phyloP scores from a whole-genome alignment of 805 yeast genomes.

The Spathaspora passalidarum region DNA sequence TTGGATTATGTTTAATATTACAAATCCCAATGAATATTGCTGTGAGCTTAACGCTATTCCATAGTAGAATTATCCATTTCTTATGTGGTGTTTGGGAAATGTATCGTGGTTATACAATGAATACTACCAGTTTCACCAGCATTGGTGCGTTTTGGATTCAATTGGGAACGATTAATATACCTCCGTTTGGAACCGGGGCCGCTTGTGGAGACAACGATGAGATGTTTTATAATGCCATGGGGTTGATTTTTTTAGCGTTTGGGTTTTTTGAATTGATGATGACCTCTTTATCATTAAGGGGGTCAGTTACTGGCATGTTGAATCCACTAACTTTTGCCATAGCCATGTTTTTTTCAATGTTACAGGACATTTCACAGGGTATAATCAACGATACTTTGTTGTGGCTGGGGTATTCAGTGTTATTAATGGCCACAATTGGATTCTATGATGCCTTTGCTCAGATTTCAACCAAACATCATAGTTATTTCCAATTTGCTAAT shows the following conservation, averaged over 20 bases:
- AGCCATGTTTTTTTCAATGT: neutral
- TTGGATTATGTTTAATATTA: neutral
- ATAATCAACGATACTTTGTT: neutral
- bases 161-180: conserved; percentile 55
- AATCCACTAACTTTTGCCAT: neutral
- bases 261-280: conserved; percentile 55
- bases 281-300: conserved; percentile 21
- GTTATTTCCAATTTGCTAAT: neutral
- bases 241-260: conserved; percentile 62
- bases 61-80: conserved; percentile 59
- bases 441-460: conserved; percentile 3
- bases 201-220: conserved; percentile 46
- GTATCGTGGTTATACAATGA: conserved; percentile 61
- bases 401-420: neutral
- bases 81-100: conserved; percentile 68
- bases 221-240: conserved; percentile 49
- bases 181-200: conserved; percentile 55
- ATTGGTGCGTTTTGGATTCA: conserved; percentile 72
- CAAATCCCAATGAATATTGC: conserved; percentile 38
- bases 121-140: conserved; percentile 58
- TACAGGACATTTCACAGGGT: neutral
- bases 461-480: neutral
- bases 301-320: neutral
- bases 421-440: neutral
- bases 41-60: conserved; percentile 54